Evolutionary conservation across 495 filamentous ascomycete species (phyloP).

Genomic region (Baudoinia panamericana): DNA sequence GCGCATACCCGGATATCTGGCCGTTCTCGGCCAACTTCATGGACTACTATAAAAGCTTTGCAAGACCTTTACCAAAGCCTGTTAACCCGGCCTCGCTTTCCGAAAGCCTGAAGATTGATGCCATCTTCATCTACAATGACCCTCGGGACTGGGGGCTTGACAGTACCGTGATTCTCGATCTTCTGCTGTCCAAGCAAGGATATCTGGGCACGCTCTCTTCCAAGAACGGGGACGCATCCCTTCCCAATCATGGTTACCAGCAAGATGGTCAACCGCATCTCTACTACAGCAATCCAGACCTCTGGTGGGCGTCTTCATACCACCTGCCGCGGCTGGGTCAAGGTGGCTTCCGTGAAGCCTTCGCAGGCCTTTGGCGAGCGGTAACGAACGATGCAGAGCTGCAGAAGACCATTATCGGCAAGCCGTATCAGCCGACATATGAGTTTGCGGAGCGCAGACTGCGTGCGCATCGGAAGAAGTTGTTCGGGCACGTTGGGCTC

Average conservation of each 20-base stretch:
- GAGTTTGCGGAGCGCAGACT: slow-evolving; percentile 69
- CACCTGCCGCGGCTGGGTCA: slow-evolving; percentile 84
- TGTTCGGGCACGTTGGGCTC: slow-evolving; percentile 22
- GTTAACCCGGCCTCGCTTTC: slow-evolving; percentile 28
- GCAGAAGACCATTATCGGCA: slow-evolving; percentile 60
- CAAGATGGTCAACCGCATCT: slow-evolving; percentile 65
- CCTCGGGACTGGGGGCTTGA: slow-evolving; percentile 92
- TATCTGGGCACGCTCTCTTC: slow-evolving; percentile 63
- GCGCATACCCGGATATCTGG: slow-evolving; percentile 60
- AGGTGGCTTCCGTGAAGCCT: slow-evolving; percentile 72
- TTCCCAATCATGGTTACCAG: slow-evolving; percentile 64
- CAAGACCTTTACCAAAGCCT: slow-evolving; percentile 47
- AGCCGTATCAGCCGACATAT: slow-evolving; percentile 66
- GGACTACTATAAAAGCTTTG: slow-evolving; percentile 46
- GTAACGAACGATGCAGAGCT: slow-evolving; percentile 53
- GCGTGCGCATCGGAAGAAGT: slow-evolving; percentile 40
- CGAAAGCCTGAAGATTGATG: slow-evolving; percentile 56
- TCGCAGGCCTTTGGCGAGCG: slow-evolving; percentile 64
- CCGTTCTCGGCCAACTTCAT: slow-evolving; percentile 57
- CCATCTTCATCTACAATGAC: slow-evolving; percentile 81
- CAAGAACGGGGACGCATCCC: slow-evolving; percentile 38
- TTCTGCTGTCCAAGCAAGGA: slow-evolving; percentile 61
- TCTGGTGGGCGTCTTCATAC: slow-evolving; percentile 74
- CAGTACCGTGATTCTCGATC: slow-evolving; percentile 64
- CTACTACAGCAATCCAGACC: slow-evolving; percentile 82